Evolutionary conservation across 805 yeast species (phyloP).

Genomic region (Pichia membranifaciens): DNA sequence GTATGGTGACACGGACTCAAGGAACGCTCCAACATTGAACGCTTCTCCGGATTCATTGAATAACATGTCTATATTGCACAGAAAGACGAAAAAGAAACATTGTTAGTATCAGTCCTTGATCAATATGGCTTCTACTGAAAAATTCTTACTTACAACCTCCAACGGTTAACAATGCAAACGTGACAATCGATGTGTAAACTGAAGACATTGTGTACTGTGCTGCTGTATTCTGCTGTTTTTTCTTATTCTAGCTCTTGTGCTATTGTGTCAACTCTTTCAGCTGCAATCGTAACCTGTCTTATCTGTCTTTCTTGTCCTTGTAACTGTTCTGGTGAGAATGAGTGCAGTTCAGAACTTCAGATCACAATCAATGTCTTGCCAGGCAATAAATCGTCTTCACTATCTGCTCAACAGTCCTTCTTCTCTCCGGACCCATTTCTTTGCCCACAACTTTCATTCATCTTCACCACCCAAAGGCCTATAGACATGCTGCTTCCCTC

Average conservation of each 20-base stretch:
- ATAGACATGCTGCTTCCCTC: background rate
- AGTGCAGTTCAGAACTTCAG: background rate
- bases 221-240: no score
- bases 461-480: background rate
- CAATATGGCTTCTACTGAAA: no score
- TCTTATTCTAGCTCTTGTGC: no score
- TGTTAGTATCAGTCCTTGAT: constrained; percentile 10
- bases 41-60: constrained; percentile 91
- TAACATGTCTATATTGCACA: constrained; percentile 48
- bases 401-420: no score
- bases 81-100: background rate
- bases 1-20: constrained; percentile 84
- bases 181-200: constrained; percentile 11
- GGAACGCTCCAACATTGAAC: constrained; percentile 86
- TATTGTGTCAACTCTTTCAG: no score
- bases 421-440: no score
- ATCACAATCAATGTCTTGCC: background rate
- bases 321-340: no score
- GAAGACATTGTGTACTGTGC: constrained; percentile 6
- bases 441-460: background rate
- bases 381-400: no score
- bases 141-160: constrained; percentile 15
- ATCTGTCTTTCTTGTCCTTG: no score
- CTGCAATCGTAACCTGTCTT: no score
- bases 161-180: constrained; percentile 11